Base-by-base conservation (phyloP, 306 rosid genomes). In the Cucurbita moschata region DNA sequence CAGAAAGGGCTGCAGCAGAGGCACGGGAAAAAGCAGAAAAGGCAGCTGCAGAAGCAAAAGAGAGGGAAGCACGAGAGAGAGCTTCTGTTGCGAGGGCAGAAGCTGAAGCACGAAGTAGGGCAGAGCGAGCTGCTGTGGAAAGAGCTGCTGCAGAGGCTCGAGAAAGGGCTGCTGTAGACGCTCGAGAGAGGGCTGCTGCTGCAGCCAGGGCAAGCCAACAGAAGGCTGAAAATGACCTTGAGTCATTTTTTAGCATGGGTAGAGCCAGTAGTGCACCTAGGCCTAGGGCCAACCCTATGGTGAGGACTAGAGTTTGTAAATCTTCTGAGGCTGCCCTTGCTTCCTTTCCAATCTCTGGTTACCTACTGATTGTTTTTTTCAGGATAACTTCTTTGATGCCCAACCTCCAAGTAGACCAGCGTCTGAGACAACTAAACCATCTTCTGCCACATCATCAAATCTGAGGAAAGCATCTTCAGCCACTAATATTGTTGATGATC, bases 181-280 rank as follows among this genome's bases (percentile, higher is more conserved):
- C 96, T 46, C 81, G 90, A 35, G 96, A 87, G 75, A 81, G 87
- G 65, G 92, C 95, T 49, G 91, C 97, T n/a, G 86, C 96, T 76
- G 78, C 88, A 82, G 86, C 91, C 9, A 89, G 96, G 88, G 79
- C 79, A 54, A 95, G 81, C 83, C 96, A 91, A 47, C 91, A 88
- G 75, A 91, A 78, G 82, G 88, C 80, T 77, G 97, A 88, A 78
- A 76, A 82, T 76, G 97, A 95, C 86, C 88, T 95, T 8, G 99
- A 95, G 52, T 78, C 88, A 77, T 91, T 95, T 83, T 95, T 95
- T 76, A 78, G 81, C 76, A 82, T 65, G 91, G 88, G 90, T 72
- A 84, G 96, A 74, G 85, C 96, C 55, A 91, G 78, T 81, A 91
- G 97, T 84, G 99, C 80, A 13, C 96, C 99, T 70, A 90, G 96